Conservation (phyloP, 805 yeast species). For the Starmera quercuum region DNA sequence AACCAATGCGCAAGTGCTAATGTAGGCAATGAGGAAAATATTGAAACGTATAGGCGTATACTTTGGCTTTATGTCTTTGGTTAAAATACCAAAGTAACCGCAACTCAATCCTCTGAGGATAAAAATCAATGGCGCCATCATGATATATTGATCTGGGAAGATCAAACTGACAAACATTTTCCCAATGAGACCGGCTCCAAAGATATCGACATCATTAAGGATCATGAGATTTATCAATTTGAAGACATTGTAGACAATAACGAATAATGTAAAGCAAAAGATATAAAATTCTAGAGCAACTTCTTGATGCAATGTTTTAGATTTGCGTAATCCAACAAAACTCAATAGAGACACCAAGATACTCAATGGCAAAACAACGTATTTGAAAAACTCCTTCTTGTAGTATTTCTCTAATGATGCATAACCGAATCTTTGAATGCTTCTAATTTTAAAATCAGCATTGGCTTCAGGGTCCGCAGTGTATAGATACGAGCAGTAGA, state of each 20-base stretch:
- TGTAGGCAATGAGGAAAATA: background rate
- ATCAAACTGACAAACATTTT: background rate
- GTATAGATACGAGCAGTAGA: background rate
- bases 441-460: background rate
- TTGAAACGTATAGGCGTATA: background rate
- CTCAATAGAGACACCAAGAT: background rate
- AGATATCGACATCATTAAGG: background rate
- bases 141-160: no score
- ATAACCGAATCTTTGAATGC: background rate
- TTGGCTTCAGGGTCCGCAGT: background rate
- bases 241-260: background rate
- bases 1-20: no score
- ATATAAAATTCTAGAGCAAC: background rate
- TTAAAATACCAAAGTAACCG: background rate
- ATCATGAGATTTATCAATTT: background rate
- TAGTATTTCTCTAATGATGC: background rate
- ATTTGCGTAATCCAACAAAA: background rate
- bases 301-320: background rate
- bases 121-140: background rate
- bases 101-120: background rate
- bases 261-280: background rate
- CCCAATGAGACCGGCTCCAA: background rate
- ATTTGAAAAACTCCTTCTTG: background rate
- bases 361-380: background rate
- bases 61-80: background rate